Base-by-base conservation (phyloP, 2,329 filamentous ascomycete species). In the Didymella segeticola region DNA sequence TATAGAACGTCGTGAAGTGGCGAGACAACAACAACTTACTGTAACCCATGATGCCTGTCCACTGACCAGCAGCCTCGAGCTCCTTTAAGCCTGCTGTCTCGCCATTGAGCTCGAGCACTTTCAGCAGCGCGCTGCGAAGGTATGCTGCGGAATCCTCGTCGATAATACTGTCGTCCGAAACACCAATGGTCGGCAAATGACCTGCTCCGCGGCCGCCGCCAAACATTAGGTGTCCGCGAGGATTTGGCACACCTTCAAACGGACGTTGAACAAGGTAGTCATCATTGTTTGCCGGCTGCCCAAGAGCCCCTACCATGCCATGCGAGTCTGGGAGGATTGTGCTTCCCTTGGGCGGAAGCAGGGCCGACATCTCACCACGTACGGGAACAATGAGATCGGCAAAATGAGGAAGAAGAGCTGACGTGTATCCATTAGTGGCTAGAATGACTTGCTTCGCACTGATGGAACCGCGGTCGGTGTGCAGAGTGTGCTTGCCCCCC, bases 371-470 rank as follows among this genome's bases (percentile, higher is more conserved):
- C 67, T 93, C 86, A 1, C 90, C 91, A 20, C 89, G 81, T 2
- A 89, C 86, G 0, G 93, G 93, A 2, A 93, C 84, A 58, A 96
- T 89, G 8, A 92, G 80, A 59, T 87, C 84, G 8, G 83, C 79
- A 62, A 93, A 88, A 27, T 78, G 69, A 0, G 90, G 90, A 1
- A 93, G 77, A 4, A 96, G 80, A 56, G 87, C 82, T 1, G 90
- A 90, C 0, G 91, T 93, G 73, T 96, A 96, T 3, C 80, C 93
- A 68, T 96, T 96, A 1, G 89, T 93, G 4, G 90, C 89, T 14
- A 96, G 82, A 15, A 96, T 80, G 17, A 96, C 84, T 27, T 83
- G 81, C 11, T 78, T 76, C 1, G 91, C 80, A 0, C 71, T 70
- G 49, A 96, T 81, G 34, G 75, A 78, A n/a, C 91, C 92, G 19